Percentiles rank a stretch among this genome's conserved stretches.
These are phyloP conservation scores for Cardamine resedifolia DNA, from an alignment of 345 rosid species.

Conservation along the genomic window DNA sequence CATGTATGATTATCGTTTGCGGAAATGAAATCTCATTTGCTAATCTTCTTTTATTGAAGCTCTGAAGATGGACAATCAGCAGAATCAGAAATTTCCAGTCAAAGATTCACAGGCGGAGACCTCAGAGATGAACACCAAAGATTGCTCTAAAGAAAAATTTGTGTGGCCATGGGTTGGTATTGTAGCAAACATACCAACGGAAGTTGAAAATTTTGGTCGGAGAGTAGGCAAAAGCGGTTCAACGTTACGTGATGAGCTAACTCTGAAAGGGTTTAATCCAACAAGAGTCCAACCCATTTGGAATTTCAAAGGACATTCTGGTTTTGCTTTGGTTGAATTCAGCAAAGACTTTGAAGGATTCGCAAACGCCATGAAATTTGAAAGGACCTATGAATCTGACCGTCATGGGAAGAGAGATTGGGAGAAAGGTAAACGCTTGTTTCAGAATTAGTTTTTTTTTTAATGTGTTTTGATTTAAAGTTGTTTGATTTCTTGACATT, in stretches of 20 bases:
- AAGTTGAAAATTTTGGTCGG: conserved; percentile 36
- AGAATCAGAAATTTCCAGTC: background rate
- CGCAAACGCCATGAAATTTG: conserved; percentile 55
- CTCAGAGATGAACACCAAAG: background rate
- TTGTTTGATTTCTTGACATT: background rate
- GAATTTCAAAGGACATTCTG: conserved; percentile 55
- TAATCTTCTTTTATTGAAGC: background rate
- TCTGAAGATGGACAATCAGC: conserved; percentile 19
- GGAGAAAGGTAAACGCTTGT: conserved; percentile 15
- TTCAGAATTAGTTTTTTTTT: background rate
- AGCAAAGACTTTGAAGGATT: conserved; percentile 59
- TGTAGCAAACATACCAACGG: conserved; percentile 61
- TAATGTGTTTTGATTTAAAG: background rate
- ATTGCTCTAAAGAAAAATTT: background rate
- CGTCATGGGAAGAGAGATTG: conserved; percentile 52
- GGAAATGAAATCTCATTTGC: background rate
- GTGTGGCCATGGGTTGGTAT: conserved; percentile 64
- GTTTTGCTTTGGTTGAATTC: conserved; percentile 68
- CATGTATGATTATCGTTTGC: background rate
- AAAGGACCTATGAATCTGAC: conserved; percentile 43
- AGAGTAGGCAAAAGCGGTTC: conserved; percentile 61
- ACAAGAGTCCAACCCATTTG: conserved; percentile 60
- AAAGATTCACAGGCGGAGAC: background rate
- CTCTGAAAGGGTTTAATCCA: conserved; percentile 60
- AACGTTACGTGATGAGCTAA: conserved; percentile 49